phyloP scores from a whole-genome alignment of 2,329 filamentous ascomycete genomes.

The Fusarium poae region DNA sequence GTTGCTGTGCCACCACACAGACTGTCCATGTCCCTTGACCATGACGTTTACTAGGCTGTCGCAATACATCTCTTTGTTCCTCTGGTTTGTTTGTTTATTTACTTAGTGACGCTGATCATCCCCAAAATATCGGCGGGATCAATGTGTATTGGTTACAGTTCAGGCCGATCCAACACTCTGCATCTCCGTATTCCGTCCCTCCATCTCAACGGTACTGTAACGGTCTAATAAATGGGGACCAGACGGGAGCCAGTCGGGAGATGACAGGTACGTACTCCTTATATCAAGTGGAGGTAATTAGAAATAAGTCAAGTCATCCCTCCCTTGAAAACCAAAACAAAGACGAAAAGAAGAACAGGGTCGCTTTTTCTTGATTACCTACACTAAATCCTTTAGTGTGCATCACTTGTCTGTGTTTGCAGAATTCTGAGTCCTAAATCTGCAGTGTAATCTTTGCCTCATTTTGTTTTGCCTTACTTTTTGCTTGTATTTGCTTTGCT shows the following conservation, averaged over 20 bases:
- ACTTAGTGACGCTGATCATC: background rate
- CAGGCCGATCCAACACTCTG: constrained; percentile 1
- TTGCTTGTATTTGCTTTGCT: constrained; percentile 9
- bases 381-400: constrained; percentile 1
- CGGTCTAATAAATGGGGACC: constrained; percentile 26
- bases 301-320: constrained; percentile 27
- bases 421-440: constrained; percentile 3
- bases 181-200: constrained; percentile 10
- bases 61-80: background rate
- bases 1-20: background rate
- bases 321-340: constrained; percentile 26
- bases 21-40: background rate
- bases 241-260: constrained; percentile 34
- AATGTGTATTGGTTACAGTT: constrained; percentile 6
- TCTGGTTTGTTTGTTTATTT: constrained; percentile 9
- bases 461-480: constrained; percentile 9
- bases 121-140: constrained; percentile 1
- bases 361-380: background rate
- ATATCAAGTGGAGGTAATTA: constrained; percentile 9
- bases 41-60: constrained; percentile 13
- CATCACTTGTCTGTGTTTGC: constrained; percentile 25
- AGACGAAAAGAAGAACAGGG: constrained; percentile 9
- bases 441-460: constrained; percentile 8
- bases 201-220: constrained; percentile 33
- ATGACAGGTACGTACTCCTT: constrained; percentile 12